These are phyloP conservation scores for Triangularia verruculosa DNA, from an alignment of 2,329 filamentous ascomycete genomes.

Conservation along the genomic window DNA sequence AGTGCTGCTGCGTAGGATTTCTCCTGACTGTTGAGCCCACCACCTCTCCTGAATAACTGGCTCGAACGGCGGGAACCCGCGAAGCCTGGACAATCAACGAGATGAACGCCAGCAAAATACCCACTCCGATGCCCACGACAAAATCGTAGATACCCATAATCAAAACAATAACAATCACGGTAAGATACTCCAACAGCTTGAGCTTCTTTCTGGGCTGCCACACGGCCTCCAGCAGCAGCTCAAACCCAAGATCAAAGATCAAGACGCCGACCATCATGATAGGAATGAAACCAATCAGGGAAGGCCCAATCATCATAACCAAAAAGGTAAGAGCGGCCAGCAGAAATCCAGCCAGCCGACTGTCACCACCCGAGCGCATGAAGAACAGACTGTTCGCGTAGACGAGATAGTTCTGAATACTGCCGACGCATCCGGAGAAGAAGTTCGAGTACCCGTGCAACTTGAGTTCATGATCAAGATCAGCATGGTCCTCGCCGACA, in stretches of 20 bases:
- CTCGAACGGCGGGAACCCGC: constrained; percentile 80
- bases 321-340: constrained; percentile 76
- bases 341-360: constrained; percentile 79
- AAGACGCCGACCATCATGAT: constrained; percentile 95
- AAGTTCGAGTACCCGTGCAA: constrained; percentile 93
- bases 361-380: constrained; percentile 87
- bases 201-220: constrained; percentile 87
- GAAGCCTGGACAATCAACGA: constrained; percentile 91
- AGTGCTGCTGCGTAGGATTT: constrained; percentile 84
- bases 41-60: constrained; percentile 84
- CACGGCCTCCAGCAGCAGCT: constrained; percentile 83
- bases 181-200: constrained; percentile 82
- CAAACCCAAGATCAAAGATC: constrained; percentile 93
- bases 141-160: constrained; percentile 98
- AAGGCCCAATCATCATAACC: constrained; percentile 81
- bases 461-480: constrained; percentile 86
- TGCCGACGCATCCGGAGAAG: constrained; percentile 79
- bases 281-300: constrained; percentile 88
- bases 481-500: constrained; percentile 86
- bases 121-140: constrained; percentile 87
- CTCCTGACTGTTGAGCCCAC: constrained; percentile 90
- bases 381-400: constrained; percentile 98
- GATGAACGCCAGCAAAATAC: constrained; percentile 86
- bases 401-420: constrained; percentile 94
- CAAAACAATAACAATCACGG: constrained; percentile 82